phyloP scores from a whole-genome alignment of 2,329 filamentous ascomycete genomes.

The Zopfia rhizophila region DNA sequence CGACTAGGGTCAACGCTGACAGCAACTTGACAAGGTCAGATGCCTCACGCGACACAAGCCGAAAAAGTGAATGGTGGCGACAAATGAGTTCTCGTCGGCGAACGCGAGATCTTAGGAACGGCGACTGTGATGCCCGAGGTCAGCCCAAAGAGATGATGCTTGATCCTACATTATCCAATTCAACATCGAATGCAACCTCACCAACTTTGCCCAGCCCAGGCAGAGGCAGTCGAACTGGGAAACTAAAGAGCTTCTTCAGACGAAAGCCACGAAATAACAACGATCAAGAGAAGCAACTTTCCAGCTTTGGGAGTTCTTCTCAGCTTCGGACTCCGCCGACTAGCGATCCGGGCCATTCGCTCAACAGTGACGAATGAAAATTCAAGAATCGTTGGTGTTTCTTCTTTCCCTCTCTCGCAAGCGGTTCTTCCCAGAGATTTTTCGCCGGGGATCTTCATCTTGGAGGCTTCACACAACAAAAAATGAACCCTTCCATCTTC shows the following conservation, averaged over 20 bases:
- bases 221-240: slow-evolving; percentile 40
- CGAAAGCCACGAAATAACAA: slow-evolving; percentile 40
- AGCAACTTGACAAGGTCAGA: slow-evolving; percentile 42
- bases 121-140: slow-evolving; percentile 35
- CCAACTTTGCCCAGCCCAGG: slow-evolving; percentile 37
- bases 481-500: slow-evolving; percentile 30
- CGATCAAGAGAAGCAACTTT: slow-evolving; percentile 47
- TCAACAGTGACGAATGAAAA: slow-evolving; percentile 48
- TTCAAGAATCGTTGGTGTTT: slow-evolving; percentile 5
- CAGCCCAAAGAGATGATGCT: slow-evolving; percentile 39
- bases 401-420: neutral
- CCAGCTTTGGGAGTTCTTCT: slow-evolving; percentile 47
- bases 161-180: slow-evolving; percentile 33
- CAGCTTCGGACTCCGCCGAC: slow-evolving; percentile 47
- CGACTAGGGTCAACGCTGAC: slow-evolving; percentile 43
- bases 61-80: slow-evolving; percentile 46
- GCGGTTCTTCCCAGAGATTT: neutral
- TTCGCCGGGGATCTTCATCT: slow-evolving; percentile 7
- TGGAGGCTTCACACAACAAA: slow-evolving; percentile 25
- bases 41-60: slow-evolving; percentile 39
- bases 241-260: slow-evolving; percentile 50
- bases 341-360: slow-evolving; percentile 46
- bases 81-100: slow-evolving; percentile 44
- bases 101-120: slow-evolving; percentile 40
- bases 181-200: slow-evolving; percentile 33